These are phyloP conservation scores for Linanthus parryae DNA, from an alignment of 148 eudicot genomes.

Conservation along the genomic window DNA sequence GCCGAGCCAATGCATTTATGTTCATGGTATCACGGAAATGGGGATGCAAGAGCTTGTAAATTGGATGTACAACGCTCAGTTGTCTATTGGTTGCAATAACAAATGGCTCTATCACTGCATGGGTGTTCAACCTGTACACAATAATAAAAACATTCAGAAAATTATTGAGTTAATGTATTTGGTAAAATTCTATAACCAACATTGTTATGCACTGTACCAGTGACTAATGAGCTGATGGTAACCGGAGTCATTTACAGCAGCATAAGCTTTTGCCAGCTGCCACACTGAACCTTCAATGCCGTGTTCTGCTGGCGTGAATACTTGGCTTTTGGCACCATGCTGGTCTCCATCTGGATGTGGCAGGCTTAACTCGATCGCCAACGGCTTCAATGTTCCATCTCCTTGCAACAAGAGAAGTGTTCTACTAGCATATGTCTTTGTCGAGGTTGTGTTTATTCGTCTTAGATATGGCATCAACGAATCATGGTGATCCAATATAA, in stretches of 20 bases:
- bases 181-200: too few relatives aligned
- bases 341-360: conserved; percentile 57
- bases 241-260: conserved; percentile 59
- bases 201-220: conserved; percentile 60
- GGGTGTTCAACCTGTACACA: conserved; percentile 1
- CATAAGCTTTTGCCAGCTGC: conserved; percentile 82
- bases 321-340: conserved; percentile 48
- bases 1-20: conserved; percentile 19
- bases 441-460: conserved; percentile 46
- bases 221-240: conserved; percentile 66
- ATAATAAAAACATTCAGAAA: too few relatives aligned
- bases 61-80: conserved; percentile 19
- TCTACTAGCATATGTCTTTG: conserved; percentile 64
- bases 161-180: too few relatives aligned
- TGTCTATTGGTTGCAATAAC: conserved; percentile 16
- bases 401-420: conserved; percentile 60
- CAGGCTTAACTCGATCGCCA: conserved; percentile 67
- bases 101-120: conserved; percentile 14
- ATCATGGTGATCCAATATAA: conserved; percentile 74
- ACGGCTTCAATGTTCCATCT: conserved; percentile 65
- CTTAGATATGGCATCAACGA: conserved; percentile 51
- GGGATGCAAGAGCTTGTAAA: conserved; percentile 20
- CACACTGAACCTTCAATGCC: conserved; percentile 48
- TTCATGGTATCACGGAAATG: conserved; percentile 20
- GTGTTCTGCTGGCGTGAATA: conserved; percentile 54